Percentiles rank a stretch among this genome's conserved stretches.
These are phyloP conservation scores for Arthrobotrys sphaeroides DNA, from an alignment of 2,329 filamentous ascomycete genomes.

Conservation along the genomic window DNA sequence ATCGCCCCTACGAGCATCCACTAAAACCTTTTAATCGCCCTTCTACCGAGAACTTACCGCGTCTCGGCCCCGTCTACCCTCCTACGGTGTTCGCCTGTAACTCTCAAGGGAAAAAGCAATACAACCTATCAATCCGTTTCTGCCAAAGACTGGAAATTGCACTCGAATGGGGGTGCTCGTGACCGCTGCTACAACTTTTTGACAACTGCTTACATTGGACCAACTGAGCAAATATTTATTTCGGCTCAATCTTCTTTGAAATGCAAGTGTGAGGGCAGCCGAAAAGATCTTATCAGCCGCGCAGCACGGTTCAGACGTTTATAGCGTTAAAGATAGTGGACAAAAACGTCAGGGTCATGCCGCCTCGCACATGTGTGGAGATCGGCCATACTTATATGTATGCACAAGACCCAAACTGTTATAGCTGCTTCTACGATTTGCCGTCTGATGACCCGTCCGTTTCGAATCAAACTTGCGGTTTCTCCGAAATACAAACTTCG, in stretches of 20 bases:
- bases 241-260: conserved; percentile 13
- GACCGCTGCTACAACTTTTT: conserved; percentile 12
- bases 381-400: conserved; percentile 11
- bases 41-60: conserved; percentile 22
- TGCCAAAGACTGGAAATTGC: conserved; percentile 17
- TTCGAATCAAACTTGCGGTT: conserved; percentile 2
- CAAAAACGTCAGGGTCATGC: conserved; percentile 19
- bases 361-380: conserved; percentile 18
- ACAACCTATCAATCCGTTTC: conserved; percentile 1
- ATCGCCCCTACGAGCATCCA: conserved; percentile 33
- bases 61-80: conserved; percentile 21
- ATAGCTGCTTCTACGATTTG: conserved; percentile 24
- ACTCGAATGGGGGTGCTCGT: conserved; percentile 18
- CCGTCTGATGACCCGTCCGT: conserved; percentile 14
- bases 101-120: conserved; percentile 29
- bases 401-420: conserved; percentile 21
- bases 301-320: conserved; percentile 27
- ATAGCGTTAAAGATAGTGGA: conserved; percentile 45
- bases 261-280: conserved; percentile 1
- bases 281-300: conserved; percentile 53
- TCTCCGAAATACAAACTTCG: conserved; percentile 7
- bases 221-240: conserved; percentile 15
- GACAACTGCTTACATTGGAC: not conserved
- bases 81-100: conserved; percentile 31
- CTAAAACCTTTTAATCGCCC: conserved; percentile 28